Percentiles rank a stretch among this genome's conserved stretches.
Evolutionary conservation across 177 flowering plant genomes (phyloP).

Genomic region (Vitis hybrid): DNA sequence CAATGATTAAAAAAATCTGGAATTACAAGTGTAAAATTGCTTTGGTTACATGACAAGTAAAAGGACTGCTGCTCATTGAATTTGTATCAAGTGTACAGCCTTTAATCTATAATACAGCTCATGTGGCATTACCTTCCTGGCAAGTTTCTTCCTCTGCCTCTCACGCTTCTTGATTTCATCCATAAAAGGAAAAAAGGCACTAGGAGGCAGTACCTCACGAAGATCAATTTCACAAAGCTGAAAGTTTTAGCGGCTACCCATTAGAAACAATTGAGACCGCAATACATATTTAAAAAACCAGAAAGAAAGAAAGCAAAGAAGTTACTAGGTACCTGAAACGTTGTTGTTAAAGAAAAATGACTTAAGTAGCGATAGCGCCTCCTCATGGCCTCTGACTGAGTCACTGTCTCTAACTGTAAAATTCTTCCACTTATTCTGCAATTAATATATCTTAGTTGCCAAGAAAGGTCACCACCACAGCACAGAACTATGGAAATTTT

Average conservation of each 20-base stretch:
- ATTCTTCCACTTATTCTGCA: constrained; percentile 81
- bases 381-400: constrained; percentile 85
- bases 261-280: constrained; percentile 2
- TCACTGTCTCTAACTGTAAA: constrained; percentile 77
- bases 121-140: constrained; percentile 57
- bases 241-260: constrained; percentile 4
- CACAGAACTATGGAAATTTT: too few species aligned
- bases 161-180: constrained; percentile 93
- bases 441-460: constrained; percentile 14
- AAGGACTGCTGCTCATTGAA: too few species aligned
- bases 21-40: too few species aligned
- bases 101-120: not conserved
- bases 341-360: constrained; percentile 93
- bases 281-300: not conserved
- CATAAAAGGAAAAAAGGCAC: constrained; percentile 72
- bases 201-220: constrained; percentile 56
- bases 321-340: constrained; percentile 60
- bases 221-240: constrained; percentile 97
- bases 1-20: too few species aligned
- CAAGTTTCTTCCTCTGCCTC: constrained; percentile 73
- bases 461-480: not conserved
- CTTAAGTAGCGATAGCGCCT: constrained; percentile 87
- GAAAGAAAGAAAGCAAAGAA: not conserved
- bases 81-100: not conserved
- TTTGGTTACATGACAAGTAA: too few species aligned